phyloP scores from a whole-genome alignment of 2,329 filamentous ascomycete species.

The Coniochaeta ligniaria region DNA sequence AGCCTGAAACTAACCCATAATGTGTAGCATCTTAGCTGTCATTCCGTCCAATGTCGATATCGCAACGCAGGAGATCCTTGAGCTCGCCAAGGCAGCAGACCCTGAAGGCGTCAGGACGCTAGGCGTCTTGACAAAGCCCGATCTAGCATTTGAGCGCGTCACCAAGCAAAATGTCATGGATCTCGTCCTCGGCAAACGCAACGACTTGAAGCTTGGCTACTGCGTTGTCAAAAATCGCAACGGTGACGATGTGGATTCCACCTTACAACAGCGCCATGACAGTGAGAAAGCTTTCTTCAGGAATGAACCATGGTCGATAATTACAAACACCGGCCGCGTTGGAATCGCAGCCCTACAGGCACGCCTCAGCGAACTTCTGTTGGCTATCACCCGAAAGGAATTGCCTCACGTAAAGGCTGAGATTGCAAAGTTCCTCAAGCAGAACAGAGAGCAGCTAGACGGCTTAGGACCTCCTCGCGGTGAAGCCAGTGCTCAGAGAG shows the following conservation, averaged over 20 bases:
- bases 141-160: constrained; percentile 38
- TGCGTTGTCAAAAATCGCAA: constrained; percentile 41
- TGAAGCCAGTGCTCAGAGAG: constrained; percentile 22
- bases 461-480: constrained; percentile 22
- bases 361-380: constrained; percentile 24
- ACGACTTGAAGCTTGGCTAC: constrained; percentile 37
- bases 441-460: constrained; percentile 10
- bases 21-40: constrained; percentile 33
- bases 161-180: constrained; percentile 30
- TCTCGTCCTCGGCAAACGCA: constrained; percentile 31
- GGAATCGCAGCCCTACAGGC: constrained; percentile 27
- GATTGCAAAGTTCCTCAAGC: constrained; percentile 6
- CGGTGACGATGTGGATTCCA: constrained; percentile 29
- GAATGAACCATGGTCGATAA: constrained; percentile 24
- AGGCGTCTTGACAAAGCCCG: constrained; percentile 52
- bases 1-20: background rate
- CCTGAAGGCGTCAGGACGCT: constrained; percentile 32
- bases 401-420: constrained; percentile 25
- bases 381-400: constrained; percentile 26
- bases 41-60: constrained; percentile 28
- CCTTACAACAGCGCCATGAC: constrained; percentile 19
- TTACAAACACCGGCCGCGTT: constrained; percentile 15
- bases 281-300: constrained; percentile 31
- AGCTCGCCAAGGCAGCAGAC: constrained; percentile 29
- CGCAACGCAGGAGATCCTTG: constrained; percentile 30